Conservation (phyloP, 2,329 filamentous ascomycete genomes). For the Aschersonia sp. region DNA sequence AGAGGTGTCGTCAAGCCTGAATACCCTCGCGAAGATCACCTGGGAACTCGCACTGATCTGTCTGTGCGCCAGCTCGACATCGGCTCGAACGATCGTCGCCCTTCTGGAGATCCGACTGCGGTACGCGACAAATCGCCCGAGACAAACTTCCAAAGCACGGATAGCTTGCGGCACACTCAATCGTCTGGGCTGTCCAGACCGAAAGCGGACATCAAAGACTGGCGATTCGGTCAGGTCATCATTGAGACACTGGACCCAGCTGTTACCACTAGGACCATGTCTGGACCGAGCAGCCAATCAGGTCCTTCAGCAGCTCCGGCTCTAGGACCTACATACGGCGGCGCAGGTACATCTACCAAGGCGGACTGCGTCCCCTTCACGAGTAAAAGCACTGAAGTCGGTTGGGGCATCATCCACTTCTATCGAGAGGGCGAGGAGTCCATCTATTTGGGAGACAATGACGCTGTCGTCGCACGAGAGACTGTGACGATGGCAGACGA, state of each 20-base stretch:
- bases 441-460: constrained; percentile 21
- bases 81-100: constrained; percentile 37
- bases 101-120: constrained; percentile 18
- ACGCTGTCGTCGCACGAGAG: constrained; percentile 11
- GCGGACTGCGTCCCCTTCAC: constrained; percentile 63
- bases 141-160: constrained; percentile 4
- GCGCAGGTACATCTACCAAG: constrained; percentile 64
- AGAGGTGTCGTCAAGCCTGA: background rate
- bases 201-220: constrained; percentile 43
- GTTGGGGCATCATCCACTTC: constrained; percentile 88
- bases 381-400: constrained; percentile 59
- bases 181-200: background rate
- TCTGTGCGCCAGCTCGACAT: background rate
- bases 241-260: constrained; percentile 68
- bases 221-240: constrained; percentile 66
- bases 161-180: no score
- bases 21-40: background rate
- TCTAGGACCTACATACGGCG: constrained; percentile 39
- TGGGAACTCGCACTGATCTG: background rate
- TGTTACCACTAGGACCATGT: constrained; percentile 13
- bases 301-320: constrained; percentile 34
- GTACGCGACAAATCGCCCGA: constrained; percentile 21
- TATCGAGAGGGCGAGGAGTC: constrained; percentile 77
- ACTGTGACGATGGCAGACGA: constrained; percentile 31
- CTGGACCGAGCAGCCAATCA: constrained; percentile 22